A percentile compares a stretch with the other conserved stretches of the same genome.
Evolutionary conservation across 768 basidiomycete species (phyloP).

Genomic region (Dacryopinax primogenitus): DNA sequence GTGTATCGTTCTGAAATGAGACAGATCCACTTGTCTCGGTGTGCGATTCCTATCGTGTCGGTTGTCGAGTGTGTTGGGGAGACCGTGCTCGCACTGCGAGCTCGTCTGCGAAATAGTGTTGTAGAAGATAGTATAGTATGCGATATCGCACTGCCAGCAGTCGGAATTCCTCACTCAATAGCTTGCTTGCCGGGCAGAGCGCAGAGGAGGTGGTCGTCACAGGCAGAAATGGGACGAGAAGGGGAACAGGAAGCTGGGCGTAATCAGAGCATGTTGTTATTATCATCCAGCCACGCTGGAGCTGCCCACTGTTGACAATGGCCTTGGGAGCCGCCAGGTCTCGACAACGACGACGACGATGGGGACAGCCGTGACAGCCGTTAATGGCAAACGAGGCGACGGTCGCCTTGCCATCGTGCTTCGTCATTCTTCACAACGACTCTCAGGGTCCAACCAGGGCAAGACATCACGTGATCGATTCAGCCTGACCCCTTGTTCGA

Average conservation of each 20-base stretch:
- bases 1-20: too few relatives aligned
- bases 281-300: neutral
- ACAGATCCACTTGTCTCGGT: too few relatives aligned
- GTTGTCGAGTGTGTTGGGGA: neutral
- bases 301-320: constrained; percentile 6
- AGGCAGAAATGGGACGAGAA: neutral
- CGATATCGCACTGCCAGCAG: constrained; percentile 3
- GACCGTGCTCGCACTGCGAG: neutral
- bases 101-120: constrained; percentile 1
- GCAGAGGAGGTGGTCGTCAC: neutral
- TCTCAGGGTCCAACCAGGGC: neutral
- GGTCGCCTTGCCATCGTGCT: neutral
- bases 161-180: neutral
- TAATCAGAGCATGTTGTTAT: neutral
- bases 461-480: neutral
- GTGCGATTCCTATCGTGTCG: too few relatives aligned
- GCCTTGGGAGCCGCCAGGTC: neutral
- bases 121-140: constrained; percentile 1
- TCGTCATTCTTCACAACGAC: neutral
- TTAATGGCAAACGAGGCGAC: neutral
- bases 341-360: constrained; percentile 6
- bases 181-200: neutral
- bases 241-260: neutral
- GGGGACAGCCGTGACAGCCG: neutral
- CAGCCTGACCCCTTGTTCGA: neutral